Conservation (phyloP, 2,329 filamentous ascomycete species). For the Aspergillus melleus region DNA sequence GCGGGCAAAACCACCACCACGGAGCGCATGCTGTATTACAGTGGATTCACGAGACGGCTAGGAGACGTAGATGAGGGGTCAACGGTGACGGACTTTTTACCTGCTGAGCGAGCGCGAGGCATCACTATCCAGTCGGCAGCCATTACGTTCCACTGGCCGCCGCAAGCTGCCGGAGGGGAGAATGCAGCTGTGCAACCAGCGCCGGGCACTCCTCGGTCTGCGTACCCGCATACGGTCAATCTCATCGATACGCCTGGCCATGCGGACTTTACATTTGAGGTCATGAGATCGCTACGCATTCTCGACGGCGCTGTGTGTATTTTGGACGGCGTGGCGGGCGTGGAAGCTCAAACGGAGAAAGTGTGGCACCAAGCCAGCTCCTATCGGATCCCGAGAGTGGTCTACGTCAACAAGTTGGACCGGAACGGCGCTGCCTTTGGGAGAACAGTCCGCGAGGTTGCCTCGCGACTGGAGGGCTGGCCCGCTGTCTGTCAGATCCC, state of each 20-base stretch:
- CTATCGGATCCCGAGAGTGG: slow-evolving; percentile 78
- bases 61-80: slow-evolving; percentile 97
- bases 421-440: slow-evolving; percentile 80
- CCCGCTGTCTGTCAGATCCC: slow-evolving; percentile 93
- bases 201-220: slow-evolving; percentile 48
- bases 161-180: slow-evolving; percentile 31
- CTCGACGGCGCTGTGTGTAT: slow-evolving; percentile 91
- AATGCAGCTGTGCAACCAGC: slow-evolving; percentile 18
- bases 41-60: slow-evolving; percentile 81
- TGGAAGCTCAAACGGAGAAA: slow-evolving; percentile 95
- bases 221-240: slow-evolving; percentile 71
- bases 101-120: slow-evolving; percentile 84
- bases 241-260: slow-evolving; percentile 96
- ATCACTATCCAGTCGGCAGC: slow-evolving; percentile 98
- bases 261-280: slow-evolving; percentile 96
- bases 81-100: slow-evolving; percentile 94
- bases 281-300: slow-evolving; percentile 83
- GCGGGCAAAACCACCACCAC: slow-evolving; percentile 98
- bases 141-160: slow-evolving; percentile 93
- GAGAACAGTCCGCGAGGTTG: slow-evolving; percentile 82
- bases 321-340: slow-evolving; percentile 86
- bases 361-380: slow-evolving; percentile 90
- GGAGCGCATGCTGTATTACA: slow-evolving; percentile 98
- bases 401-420: slow-evolving; percentile 84
- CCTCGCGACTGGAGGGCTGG: slow-evolving; percentile 74